Conservation (phyloP, 352 stramenopile genomes). For the Phytophthora melonis region DNA sequence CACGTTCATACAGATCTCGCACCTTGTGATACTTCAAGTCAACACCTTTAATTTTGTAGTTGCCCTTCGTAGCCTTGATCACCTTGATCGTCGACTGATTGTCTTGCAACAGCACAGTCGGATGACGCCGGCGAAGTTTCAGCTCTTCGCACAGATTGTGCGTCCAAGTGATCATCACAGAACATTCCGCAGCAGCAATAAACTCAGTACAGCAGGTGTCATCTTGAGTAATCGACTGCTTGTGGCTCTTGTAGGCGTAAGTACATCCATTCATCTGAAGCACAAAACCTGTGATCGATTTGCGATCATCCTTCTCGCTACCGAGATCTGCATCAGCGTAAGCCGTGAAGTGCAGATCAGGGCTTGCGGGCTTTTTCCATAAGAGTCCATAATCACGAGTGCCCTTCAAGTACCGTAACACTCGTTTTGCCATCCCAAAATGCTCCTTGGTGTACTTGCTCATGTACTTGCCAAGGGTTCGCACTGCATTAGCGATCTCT, state of each 20-base stretch:
- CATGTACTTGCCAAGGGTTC: neutral
- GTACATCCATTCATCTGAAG: constrained; percentile 5
- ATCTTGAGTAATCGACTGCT: constrained; percentile 6
- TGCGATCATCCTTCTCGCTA: constrained; percentile 19
- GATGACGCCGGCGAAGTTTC: neutral
- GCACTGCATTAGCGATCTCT: constrained; percentile 3
- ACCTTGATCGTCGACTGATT: constrained; percentile 22
- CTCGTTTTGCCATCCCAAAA: constrained; percentile 12
- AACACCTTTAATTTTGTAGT: neutral
- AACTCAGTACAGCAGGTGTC: constrained; percentile 11
- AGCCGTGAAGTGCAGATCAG: constrained; percentile 16
- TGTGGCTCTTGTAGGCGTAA: constrained; percentile 19
- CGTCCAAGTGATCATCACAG: neutral
- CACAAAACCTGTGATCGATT: constrained; percentile 8
- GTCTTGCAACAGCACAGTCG: constrained; percentile 21
- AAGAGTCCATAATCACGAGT: constrained; percentile 13
- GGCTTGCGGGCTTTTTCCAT: constrained; percentile 4
- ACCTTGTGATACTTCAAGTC: no score
- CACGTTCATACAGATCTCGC: constrained; percentile 12
- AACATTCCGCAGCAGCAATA: no score
- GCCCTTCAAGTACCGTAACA: constrained; percentile 4
- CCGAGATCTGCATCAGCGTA: constrained; percentile 20
- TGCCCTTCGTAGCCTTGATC: constrained; percentile 9
- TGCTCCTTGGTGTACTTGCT: no score
- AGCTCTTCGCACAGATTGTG: constrained; percentile 17